phyloP scores from a whole-genome alignment of 208 protist genomes.

The Jaenimonas drosophilae region DNA sequence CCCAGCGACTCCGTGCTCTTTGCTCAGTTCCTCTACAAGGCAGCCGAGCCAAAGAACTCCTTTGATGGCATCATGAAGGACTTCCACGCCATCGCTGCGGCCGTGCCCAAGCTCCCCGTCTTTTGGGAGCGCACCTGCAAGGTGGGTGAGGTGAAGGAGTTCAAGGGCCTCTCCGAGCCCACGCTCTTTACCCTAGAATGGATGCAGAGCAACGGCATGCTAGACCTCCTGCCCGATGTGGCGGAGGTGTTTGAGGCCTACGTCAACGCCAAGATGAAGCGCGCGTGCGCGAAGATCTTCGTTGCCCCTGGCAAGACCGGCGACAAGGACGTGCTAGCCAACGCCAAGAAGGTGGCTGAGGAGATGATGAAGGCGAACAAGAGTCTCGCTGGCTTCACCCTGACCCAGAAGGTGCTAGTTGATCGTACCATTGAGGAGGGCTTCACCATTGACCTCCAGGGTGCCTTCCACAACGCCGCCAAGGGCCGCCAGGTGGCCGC shows the following conservation, averaged over 20 bases:
- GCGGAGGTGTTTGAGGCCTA: constrained; percentile 80
- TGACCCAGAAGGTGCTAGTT: constrained; percentile 67
- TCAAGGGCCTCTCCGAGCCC: constrained; percentile 68
- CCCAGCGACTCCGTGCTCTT: constrained; percentile 84
- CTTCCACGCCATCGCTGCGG: constrained; percentile 60
- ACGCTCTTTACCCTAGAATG: constrained; percentile 82
- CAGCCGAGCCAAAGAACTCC: constrained; percentile 44
- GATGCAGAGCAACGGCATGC: constrained; percentile 89
- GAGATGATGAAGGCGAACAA: constrained; percentile 51
- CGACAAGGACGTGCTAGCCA: constrained; percentile 24
- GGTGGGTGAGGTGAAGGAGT: constrained; percentile 63
- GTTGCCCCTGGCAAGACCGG: constrained; percentile 57
- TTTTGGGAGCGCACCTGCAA: constrained; percentile 83
- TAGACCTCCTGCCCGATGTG: constrained; percentile 76
- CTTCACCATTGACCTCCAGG: constrained; percentile 82
- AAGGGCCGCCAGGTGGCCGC: constrained; percentile 35
- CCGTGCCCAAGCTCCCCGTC: constrained; percentile 61
- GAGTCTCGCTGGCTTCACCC: constrained; percentile 50
- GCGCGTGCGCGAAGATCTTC: constrained; percentile 70
- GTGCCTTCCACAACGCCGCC: constrained; percentile 70
- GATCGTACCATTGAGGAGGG: constrained; percentile 78
- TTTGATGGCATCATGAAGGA: constrained; percentile 72
- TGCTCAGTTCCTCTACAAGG: constrained; percentile 88
- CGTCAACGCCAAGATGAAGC: constrained; percentile 83
- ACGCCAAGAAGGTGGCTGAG: constrained; percentile 68